phyloP scores from a whole-genome alignment of 768 basidiomycete species.

The Rhizopogon rudus region DNA sequence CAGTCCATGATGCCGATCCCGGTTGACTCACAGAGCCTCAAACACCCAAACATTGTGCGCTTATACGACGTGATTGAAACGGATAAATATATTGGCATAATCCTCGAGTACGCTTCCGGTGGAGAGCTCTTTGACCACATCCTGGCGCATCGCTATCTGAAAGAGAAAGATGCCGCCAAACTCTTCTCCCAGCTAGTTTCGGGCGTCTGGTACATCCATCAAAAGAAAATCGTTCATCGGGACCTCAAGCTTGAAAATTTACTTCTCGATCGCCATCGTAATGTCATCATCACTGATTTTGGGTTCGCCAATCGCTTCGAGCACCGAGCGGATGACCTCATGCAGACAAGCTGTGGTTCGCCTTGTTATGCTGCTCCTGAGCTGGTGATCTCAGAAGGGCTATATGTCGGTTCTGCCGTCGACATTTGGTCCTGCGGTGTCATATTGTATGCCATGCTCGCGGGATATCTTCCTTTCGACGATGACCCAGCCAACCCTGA shows the following conservation, averaged over 20 bases:
- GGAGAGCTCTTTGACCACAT: conserved; percentile 99
- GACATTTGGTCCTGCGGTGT: conserved; percentile 98
- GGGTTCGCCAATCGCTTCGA: conserved; percentile 98
- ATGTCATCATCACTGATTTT: conserved; percentile 99
- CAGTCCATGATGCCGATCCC: not conserved
- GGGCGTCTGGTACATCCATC: conserved; percentile 98
- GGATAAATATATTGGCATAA: conserved; percentile 99
- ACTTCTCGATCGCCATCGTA: conserved; percentile 92
- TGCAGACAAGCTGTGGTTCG: conserved; percentile 97
- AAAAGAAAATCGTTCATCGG: conserved; percentile 98
- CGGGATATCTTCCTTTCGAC: conserved; percentile 97
- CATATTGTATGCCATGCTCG: conserved; percentile 95
- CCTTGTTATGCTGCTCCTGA: conserved; percentile 99
- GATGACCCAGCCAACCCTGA: conserved; percentile 98
- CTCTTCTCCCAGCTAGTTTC: conserved; percentile 98
- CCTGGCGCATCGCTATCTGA: conserved; percentile 93
- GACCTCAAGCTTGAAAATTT: conserved; percentile 99
- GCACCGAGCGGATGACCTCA: conserved; percentile 87
- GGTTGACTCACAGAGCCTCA: conserved; percentile 60
- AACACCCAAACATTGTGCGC: conserved; percentile 97
- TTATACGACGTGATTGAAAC: conserved; percentile 99
- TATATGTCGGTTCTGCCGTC: conserved; percentile 95
- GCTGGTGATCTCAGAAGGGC: conserved; percentile 93
- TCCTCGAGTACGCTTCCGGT: conserved; percentile 96
- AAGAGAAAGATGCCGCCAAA: conserved; percentile 90